Evolutionary conservation across 208 protist species (phyloP), one percentile per base, ranked within the genome.

Genomic region (Acanthamoeba royreba): DNA sequence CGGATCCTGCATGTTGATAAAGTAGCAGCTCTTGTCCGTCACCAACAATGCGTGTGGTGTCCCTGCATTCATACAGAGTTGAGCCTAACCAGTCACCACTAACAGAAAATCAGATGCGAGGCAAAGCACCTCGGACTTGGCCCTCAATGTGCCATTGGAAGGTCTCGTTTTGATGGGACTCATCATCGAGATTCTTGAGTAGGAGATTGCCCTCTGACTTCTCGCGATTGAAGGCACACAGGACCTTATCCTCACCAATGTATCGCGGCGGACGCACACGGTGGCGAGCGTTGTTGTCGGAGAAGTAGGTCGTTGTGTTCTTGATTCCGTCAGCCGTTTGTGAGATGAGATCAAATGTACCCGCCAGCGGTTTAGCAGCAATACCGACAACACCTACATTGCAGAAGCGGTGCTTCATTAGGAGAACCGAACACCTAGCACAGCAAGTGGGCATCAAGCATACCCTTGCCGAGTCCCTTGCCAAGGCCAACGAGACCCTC

Each of bases 301-400:
- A 13, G 69, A 92, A 77, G 58, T 77, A 92, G 33, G 58, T 77
- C 28, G 58, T 55, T 2, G 86, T 92, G 86, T 92, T 93, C 49
- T 79, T 66, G 53, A 95, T 85, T 28, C 74, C 94, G 28, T 95
- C 90, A 1, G 90, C 45, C 3, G 94, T 87, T 81, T 95, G 55
- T 9, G 90, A 92, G 31, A 93, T 47, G 42, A 95, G 79, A 72
- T 95, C 94, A 53, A 95, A 92, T 25, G 89, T 83, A 19, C 94
- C 94, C 5, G 94, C 94, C 35, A 93, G 38, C 25, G 94, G 94
- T 47, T 92, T 94, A 0, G 93, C 94, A 38, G 91, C 92, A 2
- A 89, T 88, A 17, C 94, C 94, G 35, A 93, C 49, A 9, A 93
- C 53, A 15, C 90, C 90, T 53, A 38, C 22, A 28, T 28, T n/a